Base-by-base conservation (phyloP, 441 rosid genomes). In the Hura crepitans region DNA sequence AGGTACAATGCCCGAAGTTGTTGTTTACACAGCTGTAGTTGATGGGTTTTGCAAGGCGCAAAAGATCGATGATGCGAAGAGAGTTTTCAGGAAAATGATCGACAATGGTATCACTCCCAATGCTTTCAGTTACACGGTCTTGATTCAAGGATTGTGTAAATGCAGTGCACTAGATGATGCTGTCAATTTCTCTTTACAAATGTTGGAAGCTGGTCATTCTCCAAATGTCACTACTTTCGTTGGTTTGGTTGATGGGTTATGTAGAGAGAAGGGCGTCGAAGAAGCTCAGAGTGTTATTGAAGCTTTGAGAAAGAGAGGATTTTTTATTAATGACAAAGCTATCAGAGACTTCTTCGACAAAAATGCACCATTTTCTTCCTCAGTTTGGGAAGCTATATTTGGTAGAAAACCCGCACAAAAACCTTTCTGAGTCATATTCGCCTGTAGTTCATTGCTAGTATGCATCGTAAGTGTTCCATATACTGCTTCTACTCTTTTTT, bases 1-100 rank as follows among this genome's bases (percentile, higher is more conserved):
- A 72, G 96, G 97, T 62, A 83, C 92, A 2, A 87, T 90, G 65
- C 99, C 97, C 10, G 97, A 95, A 64, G 91, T 90, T 53, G 95
- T 92, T 64, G 75, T 95, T 67, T 92, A 95, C 82, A 90, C 99
- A 11, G 97, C 97, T 43, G 96, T 92, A 25, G 95, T 91, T 49
- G 97, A 95, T 62, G 96, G 93, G 42, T 92, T 83, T 77, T 87
- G 90, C 88, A 90, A 85, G 72, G 93, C 96, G 18, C 95, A 82
- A 27, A 87, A 89, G 75, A 69, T 81, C 11, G 92, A 89, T 28
- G 93, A 95, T 75, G 98, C 96, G 23, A 85, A 80, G 81, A 82
- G 93, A 78, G 81, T 91, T 73, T 94, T 94, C 79, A 75, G 81
- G 85, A 94, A 90, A 79, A 92, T 92, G 97, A 84, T 86, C 77